phyloP scores from a whole-genome alignment of 345 rosid genomes.

The Toxicodendron radicans region DNA sequence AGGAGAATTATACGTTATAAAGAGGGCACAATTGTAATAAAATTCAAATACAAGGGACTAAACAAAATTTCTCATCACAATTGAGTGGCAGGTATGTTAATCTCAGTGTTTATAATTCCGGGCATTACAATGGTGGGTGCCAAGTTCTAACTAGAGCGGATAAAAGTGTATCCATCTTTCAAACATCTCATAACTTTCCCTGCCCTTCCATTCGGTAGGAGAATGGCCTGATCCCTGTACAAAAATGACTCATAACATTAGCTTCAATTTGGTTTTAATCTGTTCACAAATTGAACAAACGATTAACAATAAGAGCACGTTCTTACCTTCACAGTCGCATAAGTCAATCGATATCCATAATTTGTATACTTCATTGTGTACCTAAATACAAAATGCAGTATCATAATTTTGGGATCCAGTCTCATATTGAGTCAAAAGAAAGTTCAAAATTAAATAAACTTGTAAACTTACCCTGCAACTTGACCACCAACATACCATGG shows the following conservation, averaged over 20 bases:
- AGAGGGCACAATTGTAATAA: too few species aligned
- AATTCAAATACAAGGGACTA: too few species aligned
- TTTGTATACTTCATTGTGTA: neutral
- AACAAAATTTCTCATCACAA: too few species aligned
- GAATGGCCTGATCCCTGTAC: slow-evolving; percentile 13
- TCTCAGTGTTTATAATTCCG: too few species aligned
- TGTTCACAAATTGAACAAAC: neutral
- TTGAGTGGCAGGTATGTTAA: too few species aligned
- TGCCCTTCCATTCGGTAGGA: neutral
- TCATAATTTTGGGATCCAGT: neutral
- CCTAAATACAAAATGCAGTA: neutral
- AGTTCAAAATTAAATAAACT: neutral
- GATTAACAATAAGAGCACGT: neutral
- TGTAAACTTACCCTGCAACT: slow-evolving; percentile 35
- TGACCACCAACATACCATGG: slow-evolving; percentile 47
- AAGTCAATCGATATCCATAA: slow-evolving; percentile 12
- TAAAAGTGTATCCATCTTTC: neutral
- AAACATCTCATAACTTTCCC: neutral
- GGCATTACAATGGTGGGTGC: neutral
- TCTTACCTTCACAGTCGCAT: neutral
- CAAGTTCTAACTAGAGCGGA: neutral
- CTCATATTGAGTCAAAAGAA: neutral
- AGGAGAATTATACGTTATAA: too few species aligned
- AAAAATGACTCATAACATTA: neutral
- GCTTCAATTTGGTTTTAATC: neutral